Evolutionary conservation across 176 grass and related monocot genomes (phyloP).

Genomic region (Phyllostachys edulis): DNA sequence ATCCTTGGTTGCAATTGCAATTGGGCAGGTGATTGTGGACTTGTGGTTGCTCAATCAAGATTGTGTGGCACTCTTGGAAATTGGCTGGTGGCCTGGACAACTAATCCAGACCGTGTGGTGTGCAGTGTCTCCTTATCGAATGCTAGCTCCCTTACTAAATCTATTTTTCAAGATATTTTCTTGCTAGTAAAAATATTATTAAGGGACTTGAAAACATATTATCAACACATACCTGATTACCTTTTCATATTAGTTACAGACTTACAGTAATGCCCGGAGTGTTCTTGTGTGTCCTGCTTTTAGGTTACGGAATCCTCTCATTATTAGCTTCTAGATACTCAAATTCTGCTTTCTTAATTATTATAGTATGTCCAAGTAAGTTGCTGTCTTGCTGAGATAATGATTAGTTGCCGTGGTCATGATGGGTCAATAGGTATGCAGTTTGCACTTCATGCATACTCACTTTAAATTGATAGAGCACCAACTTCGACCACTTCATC

Average conservation of each 20-base stretch:
- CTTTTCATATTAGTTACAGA: not conserved
- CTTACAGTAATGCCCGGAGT: not conserved
- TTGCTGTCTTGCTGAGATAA: not conserved
- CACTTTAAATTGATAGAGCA: not conserved
- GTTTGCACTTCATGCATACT: slow-evolving; percentile 1
- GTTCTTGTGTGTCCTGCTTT: not conserved
- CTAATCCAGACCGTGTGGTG: not conserved
- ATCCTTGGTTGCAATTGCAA: not conserved
- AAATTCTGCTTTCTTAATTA: not conserved
- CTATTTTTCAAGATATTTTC: not conserved
- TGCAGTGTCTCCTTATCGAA: not conserved
- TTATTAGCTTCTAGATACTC: not conserved
- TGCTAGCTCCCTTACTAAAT: not conserved
- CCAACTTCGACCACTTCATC: not conserved
- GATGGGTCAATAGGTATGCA: slow-evolving; percentile 9
- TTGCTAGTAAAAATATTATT: not conserved
- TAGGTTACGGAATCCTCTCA: not conserved
- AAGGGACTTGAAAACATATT: not conserved
- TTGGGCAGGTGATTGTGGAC: not conserved
- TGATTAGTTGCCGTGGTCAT: not conserved
- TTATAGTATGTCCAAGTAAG: slow-evolving; percentile 6
- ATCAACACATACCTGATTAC: not conserved
- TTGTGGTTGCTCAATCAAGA: not conserved
- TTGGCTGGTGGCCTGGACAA: not conserved
- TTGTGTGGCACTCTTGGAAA: not conserved